phyloP scores from a whole-genome alignment of 306 rosid genomes.

The Begonia fuchsioides region DNA sequence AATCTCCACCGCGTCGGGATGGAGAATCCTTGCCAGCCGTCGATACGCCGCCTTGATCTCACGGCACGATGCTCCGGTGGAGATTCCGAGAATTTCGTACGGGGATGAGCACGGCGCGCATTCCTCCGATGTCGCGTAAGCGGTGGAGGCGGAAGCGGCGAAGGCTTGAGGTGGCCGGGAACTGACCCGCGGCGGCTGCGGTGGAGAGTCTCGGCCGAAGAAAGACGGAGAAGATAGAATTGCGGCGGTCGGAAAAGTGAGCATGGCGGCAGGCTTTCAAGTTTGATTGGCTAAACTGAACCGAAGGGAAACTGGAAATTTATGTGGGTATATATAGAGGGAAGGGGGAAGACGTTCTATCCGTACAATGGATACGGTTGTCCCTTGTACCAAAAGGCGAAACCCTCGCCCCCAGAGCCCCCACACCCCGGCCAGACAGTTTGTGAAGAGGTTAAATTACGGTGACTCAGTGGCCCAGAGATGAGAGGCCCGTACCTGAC shows the following conservation, averaged over 20 bases:
- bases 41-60: slow-evolving; percentile 84
- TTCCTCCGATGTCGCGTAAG: slow-evolving; percentile 18
- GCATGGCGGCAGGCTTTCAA: slow-evolving; percentile 4
- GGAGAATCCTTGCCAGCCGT: slow-evolving; percentile 53
- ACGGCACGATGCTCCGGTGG: slow-evolving; percentile 45
- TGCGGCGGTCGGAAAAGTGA: slow-evolving; percentile 8
- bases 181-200: slow-evolving; percentile 8
- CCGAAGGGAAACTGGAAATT: neutral
- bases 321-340: neutral
- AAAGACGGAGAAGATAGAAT: slow-evolving; percentile 1
- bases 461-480: no score
- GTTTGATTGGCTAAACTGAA: no score
- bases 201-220: slow-evolving; percentile 1
- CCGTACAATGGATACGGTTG: no score
- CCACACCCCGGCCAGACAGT: no score
- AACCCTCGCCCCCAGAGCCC: no score
- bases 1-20: slow-evolving; percentile 69
- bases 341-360: no score
- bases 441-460: no score
- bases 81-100: slow-evolving; percentile 65
- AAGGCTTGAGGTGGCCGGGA: slow-evolving; percentile 15
- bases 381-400: no score
- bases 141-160: slow-evolving; percentile 25
- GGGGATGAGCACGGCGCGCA: slow-evolving; percentile 27
- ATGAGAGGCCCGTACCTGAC: no score